A percentile compares a stretch with the other conserved stretches of the same genome.
Evolutionary conservation across 2,329 filamentous ascomycete genomes (phyloP).

Genomic region (Ambrosiella xylebori): DNA sequence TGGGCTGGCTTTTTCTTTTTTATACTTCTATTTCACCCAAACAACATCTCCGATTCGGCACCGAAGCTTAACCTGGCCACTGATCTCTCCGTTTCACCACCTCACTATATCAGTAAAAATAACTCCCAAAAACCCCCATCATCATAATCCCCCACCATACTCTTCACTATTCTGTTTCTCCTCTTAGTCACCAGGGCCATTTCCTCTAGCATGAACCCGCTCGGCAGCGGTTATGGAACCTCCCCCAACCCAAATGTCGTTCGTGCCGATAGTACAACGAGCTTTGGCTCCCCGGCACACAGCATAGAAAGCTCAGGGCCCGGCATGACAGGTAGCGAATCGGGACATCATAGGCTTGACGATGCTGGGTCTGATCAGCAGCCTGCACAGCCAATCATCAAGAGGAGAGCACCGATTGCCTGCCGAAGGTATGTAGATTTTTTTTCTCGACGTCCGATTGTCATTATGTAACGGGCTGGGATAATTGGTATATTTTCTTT

Average conservation of each 20-base stretch:
- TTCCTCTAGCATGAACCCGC: neutral
- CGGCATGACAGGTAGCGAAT: neutral
- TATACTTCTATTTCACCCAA: too few relatives aligned
- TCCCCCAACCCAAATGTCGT: neutral
- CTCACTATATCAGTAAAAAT: too few relatives aligned
- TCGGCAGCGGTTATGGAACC: neutral
- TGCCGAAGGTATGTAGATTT: constrained; percentile 30
- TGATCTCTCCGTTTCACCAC: too few relatives aligned
- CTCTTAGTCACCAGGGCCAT: neutral
- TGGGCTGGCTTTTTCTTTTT: too few relatives aligned
- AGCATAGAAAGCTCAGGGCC: neutral
- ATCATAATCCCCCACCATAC: neutral
- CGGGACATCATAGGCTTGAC: neutral
- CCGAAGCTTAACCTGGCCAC: too few relatives aligned
- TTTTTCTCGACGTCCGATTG: neutral
- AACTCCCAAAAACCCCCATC: too few relatives aligned
- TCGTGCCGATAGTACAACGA: neutral
- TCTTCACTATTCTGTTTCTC: neutral
- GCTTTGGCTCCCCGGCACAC: constrained; percentile 3
- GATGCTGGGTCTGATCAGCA: neutral
- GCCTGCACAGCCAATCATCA: constrained; percentile 19
- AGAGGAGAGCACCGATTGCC: constrained; percentile 34
- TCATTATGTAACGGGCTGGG: too few relatives aligned
- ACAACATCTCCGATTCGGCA: too few relatives aligned
- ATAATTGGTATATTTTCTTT: too few relatives aligned